Evolutionary conservation across 306 rosid genomes (phyloP).

Genomic region (Lathyrus aphaca): DNA sequence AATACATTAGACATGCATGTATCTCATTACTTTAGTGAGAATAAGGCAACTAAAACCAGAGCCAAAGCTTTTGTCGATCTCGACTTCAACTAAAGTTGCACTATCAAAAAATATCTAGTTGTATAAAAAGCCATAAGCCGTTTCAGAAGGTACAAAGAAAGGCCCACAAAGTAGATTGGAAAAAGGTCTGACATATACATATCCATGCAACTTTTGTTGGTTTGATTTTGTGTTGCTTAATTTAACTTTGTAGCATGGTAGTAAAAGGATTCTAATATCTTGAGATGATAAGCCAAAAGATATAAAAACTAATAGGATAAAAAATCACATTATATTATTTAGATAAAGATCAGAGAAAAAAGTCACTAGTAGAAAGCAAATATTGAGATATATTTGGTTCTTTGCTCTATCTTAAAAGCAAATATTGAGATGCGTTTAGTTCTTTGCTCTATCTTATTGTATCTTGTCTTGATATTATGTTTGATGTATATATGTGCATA

Average conservation of each 20-base stretch:
- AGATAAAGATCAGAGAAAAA: too few relatives aligned
- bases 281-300: too few relatives aligned
- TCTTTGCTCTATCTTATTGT: too few relatives aligned
- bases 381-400: too few relatives aligned
- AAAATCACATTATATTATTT: too few relatives aligned
- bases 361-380: too few relatives aligned
- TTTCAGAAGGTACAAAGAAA: constrained; percentile 6
- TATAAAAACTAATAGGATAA: too few relatives aligned
- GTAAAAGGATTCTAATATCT: too few relatives aligned
- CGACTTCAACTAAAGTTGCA: not conserved
- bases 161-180: not conserved
- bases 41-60: constrained; percentile 3
- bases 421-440: too few relatives aligned
- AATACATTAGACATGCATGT: not conserved
- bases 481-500: too few relatives aligned
- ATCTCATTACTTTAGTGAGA: not conserved
- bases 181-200: not conserved
- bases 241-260: not conserved
- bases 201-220: not conserved
- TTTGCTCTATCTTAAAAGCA: too few relatives aligned
- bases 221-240: not conserved
- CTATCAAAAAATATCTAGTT: not conserved
- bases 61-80: not conserved
- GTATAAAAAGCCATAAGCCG: not conserved
- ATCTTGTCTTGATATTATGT: too few relatives aligned